phyloP scores from a whole-genome alignment of 192 early-diverging fungal species.

The Coemansia sp. region DNA sequence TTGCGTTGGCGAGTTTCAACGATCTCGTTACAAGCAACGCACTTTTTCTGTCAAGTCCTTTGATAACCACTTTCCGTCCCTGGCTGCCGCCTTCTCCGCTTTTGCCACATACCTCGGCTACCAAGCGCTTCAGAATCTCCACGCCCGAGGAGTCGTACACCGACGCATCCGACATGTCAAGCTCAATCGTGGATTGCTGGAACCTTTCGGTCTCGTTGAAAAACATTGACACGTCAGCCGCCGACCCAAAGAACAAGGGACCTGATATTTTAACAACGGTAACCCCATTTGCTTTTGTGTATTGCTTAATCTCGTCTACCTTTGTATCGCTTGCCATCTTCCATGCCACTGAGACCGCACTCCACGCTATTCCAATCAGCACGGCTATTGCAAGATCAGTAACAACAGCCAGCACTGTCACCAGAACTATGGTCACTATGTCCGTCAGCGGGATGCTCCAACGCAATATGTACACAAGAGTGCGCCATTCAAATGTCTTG shows the following conservation, averaged over 20 bases:
- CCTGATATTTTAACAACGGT: background rate
- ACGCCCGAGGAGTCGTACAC: background rate
- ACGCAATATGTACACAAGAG: background rate
- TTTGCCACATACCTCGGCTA: background rate
- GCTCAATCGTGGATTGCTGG: background rate
- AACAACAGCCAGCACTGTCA: background rate
- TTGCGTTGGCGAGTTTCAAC: background rate
- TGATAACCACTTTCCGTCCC: background rate
- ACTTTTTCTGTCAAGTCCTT: background rate
- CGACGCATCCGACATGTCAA: background rate
- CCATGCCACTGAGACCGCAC: background rate
- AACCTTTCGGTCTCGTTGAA: background rate
- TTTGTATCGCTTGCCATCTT: slow-evolving; percentile 2
- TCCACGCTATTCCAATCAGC: background rate
- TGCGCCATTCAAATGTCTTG: background rate
- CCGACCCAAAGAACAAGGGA: background rate
- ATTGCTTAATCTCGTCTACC: background rate
- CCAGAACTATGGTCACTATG: background rate
- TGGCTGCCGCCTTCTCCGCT: background rate
- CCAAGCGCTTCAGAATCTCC: background rate
- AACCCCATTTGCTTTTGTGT: background rate
- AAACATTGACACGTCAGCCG: background rate
- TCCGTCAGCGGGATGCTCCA: background rate
- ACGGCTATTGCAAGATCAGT: slow-evolving; percentile 1
- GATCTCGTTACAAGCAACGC: background rate